Percentiles rank a stretch among this genome's conserved stretches.
These are phyloP conservation scores for Colletotrichum salicis DNA, from an alignment of 2,329 filamentous ascomycete genomes.

Conservation along the genomic window DNA sequence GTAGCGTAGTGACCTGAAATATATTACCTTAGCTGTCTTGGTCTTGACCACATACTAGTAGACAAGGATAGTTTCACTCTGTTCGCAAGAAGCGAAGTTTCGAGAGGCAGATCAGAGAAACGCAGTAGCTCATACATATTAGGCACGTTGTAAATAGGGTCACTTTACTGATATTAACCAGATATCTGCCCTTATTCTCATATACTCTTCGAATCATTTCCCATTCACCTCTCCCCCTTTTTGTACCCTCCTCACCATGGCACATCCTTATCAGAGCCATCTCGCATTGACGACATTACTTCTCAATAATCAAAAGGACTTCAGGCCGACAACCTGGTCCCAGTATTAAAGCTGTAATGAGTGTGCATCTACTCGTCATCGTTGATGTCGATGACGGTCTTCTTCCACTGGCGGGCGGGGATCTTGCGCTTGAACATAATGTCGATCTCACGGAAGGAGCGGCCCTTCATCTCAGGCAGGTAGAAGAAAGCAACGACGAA, in stretches of 20 bases:
- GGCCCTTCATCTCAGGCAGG: conserved; percentile 67
- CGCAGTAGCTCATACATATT: too few relatives aligned
- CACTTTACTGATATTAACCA: not conserved
- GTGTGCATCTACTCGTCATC: conserved; percentile 67
- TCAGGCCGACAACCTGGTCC: not conserved
- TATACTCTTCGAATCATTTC: not conserved
- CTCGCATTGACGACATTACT: not conserved
- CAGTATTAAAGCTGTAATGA: not conserved
- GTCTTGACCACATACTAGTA: too few relatives aligned
- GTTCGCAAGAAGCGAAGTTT: too few relatives aligned
- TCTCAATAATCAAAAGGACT: not conserved
- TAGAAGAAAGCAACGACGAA: conserved; percentile 58
- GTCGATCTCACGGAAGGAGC: conserved; percentile 71
- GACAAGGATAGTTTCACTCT: too few relatives aligned
- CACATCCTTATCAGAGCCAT: not conserved
- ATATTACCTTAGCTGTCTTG: too few relatives aligned
- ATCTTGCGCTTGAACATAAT: conserved; percentile 66
- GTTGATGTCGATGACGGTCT: conserved; percentile 65
- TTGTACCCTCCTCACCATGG: not conserved
- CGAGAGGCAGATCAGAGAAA: too few relatives aligned
- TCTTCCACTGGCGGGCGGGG: conserved; percentile 64
- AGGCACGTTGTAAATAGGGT: not conserved
- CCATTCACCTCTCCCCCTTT: not conserved
- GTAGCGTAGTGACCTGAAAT: too few relatives aligned
- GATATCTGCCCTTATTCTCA: not conserved